phyloP scores from a whole-genome alignment of 306 rosid species.

The Potentilla sterilis region DNA sequence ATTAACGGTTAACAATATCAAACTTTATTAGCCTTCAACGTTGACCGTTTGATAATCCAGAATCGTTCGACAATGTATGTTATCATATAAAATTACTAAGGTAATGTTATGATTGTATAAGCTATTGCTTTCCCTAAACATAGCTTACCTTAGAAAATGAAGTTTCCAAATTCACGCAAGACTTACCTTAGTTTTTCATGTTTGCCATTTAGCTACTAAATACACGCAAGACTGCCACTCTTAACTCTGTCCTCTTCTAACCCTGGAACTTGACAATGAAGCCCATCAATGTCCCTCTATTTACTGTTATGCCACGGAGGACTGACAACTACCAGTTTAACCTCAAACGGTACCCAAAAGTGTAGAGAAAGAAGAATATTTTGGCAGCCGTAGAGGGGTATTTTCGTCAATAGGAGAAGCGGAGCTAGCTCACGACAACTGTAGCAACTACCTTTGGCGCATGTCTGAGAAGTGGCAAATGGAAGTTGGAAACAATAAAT shows the following conservation, averaged over 20 bases:
- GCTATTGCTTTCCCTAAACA: not conserved
- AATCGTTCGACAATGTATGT: too few species aligned
- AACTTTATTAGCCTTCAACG: not conserved
- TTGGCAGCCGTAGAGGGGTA: not conserved
- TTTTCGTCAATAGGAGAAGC: not conserved
- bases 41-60: too few species aligned
- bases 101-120: not conserved
- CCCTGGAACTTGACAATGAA: not conserved
- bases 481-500: not conserved
- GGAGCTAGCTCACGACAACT: not conserved
- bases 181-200: too few species aligned
- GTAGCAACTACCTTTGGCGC: not conserved
- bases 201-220: not conserved
- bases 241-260: not conserved
- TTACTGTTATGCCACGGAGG: not conserved
- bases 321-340: not conserved
- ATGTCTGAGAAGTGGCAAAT: constrained; percentile 27
- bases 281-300: not conserved
- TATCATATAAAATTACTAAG: too few species aligned
- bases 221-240: constrained; percentile 2
- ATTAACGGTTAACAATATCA: not conserved
- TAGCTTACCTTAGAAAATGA: too few species aligned
- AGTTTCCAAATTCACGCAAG: too few species aligned
- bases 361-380: not conserved
- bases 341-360: not conserved